Base-by-base conservation (phyloP, 1,284 basidiomycete species). In the Golubevia sp. region DNA sequence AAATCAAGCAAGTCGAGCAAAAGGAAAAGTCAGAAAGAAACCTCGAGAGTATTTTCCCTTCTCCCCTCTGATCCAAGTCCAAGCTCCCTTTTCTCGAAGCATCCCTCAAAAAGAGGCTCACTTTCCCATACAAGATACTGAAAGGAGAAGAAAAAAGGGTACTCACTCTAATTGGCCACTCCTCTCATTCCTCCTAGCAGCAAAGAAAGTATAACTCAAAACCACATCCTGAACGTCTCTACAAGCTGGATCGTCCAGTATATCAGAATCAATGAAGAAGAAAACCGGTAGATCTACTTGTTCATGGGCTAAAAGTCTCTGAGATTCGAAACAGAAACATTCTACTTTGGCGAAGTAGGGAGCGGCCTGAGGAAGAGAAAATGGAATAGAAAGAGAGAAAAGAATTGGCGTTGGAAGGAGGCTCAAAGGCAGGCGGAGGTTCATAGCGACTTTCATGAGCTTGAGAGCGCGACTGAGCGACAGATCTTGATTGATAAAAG, bases 111-210 rank as follows among this genome's bases (percentile, higher is more conserved):
- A 44, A 8, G 8, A 30, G 24, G 11, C 7, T 56, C 15, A 8
- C 49, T 7, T 56, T 27, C 6, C 7, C 13, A 25, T 27, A 25
- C 5, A 11, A 7, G 23, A 44, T 56, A 30, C 55, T 26, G 6
- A 56, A 21, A n/a, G 11, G 5, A 13, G 6, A 6, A 26, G n/a
- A 4, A 21, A 49, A n/a, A 34, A 71, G 70, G 56, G 59, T 24
- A 59, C 62, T 7, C 58, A 74, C 67, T 82, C 79, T 1, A 82
- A 58, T 56, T 82, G 79, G 30, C 79, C 79, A 21, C 69, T 82
- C 52, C 69, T 74, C 18, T 76, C 64, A 57, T 82, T 82, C 21
- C 79, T 70, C 87, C 73, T 91, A 2, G 80, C 80, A 24, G 64
- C 30, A 58, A 82, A 83, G 64, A 83, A 83, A 2, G 79, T 83